Conservation (phyloP, 106 monocot genomes). For the Triglochin maritima region DNA sequence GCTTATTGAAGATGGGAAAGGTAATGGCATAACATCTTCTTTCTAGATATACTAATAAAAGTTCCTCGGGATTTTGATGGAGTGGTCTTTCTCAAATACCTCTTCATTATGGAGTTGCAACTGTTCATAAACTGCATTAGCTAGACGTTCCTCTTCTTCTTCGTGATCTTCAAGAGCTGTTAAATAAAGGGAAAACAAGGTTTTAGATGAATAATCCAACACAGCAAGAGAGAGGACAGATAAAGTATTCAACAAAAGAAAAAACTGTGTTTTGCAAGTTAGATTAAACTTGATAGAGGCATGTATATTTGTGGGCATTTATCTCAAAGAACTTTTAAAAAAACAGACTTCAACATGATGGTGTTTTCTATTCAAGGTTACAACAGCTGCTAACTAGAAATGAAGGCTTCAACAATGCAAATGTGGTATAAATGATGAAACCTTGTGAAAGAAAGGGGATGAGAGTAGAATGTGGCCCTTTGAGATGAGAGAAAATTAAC, state of each 20-base stretch:
- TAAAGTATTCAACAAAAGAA: not conserved
- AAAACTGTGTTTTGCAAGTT: not conserved
- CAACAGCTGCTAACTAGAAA: too few species aligned
- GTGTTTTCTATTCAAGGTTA: not conserved
- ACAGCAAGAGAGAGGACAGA: not conserved
- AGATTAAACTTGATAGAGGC: not conserved
- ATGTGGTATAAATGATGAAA: too few species aligned
- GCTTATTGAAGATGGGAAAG: not conserved
- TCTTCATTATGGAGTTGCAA: constrained; percentile 67
- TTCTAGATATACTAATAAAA: not conserved
- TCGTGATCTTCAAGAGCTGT: constrained; percentile 70
- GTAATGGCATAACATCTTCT: not conserved
- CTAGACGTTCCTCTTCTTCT: constrained; percentile 86
- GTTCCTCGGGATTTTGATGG: not conserved
- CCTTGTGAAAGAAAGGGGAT: too few species aligned
- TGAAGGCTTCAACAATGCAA: too few species aligned
- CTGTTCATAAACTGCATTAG: constrained; percentile 62
- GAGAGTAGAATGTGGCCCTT: too few species aligned
- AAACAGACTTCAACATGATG: not conserved
- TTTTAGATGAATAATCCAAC: not conserved
- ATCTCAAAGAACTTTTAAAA: not conserved
- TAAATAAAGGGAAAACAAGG: not conserved
- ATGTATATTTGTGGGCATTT: not conserved
- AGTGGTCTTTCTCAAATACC: constrained; percentile 28
- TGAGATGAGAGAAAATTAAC: too few species aligned